phyloP scores from a whole-genome alignment of 257 asterid species.

The Plantago elongata region DNA sequence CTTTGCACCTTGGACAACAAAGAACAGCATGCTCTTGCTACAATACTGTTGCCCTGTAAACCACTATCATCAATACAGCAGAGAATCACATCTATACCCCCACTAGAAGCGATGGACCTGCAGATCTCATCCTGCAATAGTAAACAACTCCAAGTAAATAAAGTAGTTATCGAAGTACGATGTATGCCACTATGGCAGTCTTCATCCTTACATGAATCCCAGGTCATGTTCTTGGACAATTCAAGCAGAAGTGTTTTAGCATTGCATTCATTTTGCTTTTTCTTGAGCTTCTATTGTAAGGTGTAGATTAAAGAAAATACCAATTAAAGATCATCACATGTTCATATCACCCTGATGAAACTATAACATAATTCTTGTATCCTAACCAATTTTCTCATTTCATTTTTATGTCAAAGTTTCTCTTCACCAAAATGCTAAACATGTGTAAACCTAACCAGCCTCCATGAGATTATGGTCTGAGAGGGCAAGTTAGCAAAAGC shows the following conservation, averaged over 20 bases:
- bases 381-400: background rate
- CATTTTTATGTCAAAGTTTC: background rate
- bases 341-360: background rate
- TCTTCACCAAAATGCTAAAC: background rate
- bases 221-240: slow-evolving; percentile 10
- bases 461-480: background rate
- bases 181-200: slow-evolving; percentile 10
- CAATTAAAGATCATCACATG: slow-evolving; percentile 7
- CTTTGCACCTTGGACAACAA: slow-evolving; percentile 74
- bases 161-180: slow-evolving; percentile 11
- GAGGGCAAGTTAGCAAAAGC: background rate
- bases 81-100: slow-evolving; percentile 79
- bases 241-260: background rate
- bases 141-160: slow-evolving; percentile 11
- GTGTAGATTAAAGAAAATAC: slow-evolving; percentile 4
- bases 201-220: slow-evolving; percentile 13
- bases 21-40: slow-evolving; percentile 72
- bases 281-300: background rate
- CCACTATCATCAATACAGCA: slow-evolving; percentile 68
- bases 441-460: background rate
- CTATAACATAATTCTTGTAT: background rate
- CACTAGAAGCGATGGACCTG: slow-evolving; percentile 62
- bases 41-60: slow-evolving; percentile 50
- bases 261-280: background rate
- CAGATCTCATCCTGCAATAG: slow-evolving; percentile 84